Base-by-base conservation (phyloP, 225 moss, liverwort and hornwort species). In the Sphagnum contortum region DNA sequence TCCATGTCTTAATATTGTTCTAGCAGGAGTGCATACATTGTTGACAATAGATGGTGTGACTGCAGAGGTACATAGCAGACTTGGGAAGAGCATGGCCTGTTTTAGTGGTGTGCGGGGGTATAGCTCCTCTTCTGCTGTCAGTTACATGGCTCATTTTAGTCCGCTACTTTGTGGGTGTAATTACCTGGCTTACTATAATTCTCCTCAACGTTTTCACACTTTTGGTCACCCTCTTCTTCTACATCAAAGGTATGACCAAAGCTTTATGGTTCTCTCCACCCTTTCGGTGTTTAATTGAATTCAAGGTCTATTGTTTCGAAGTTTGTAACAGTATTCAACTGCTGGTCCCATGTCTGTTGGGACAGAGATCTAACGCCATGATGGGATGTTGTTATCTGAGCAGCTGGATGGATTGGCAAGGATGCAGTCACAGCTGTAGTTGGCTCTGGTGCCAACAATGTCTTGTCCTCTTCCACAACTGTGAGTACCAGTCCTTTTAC, bases 381-480 rank as follows among this genome's bases (percentile, higher is more conserved):
- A 52, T 2, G 7, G 5, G 45, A 67, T 44, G 51, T 9, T 69
- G 51, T 54, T 68, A 45, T 47, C n/a, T 51, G 45, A 65, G 75
- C 81, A 95, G 95, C 95, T 67, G 95, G 95, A 50, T 95, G 95
- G 95, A 95, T 95, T 55, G 95, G 95, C 49, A 76, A 77, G 73
- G 82, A 92, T 48, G 88, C 89, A 48, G 80, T 95, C 12, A 79
- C 92, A 3, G 76, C 85, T 46, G 57, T 95, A 13, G 69, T 95
- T 6, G 95, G 95, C 57, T 60, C 69, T 47, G 75, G 83, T 29
- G 92, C 90, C 6, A 72, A 80, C 59, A 81, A 90, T 64, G 64
- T 81, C 49, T 62, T 92, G 44, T 76, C 82, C 0, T 80, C 91
- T 44, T 74, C 90, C 60, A 72, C 79, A 8, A 84, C 71, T 4